Evolutionary conservation across 2,329 filamentous ascomycete genomes (phyloP), one percentile per base, ranked within the genome.

Genomic region (Eutypella sp.): DNA sequence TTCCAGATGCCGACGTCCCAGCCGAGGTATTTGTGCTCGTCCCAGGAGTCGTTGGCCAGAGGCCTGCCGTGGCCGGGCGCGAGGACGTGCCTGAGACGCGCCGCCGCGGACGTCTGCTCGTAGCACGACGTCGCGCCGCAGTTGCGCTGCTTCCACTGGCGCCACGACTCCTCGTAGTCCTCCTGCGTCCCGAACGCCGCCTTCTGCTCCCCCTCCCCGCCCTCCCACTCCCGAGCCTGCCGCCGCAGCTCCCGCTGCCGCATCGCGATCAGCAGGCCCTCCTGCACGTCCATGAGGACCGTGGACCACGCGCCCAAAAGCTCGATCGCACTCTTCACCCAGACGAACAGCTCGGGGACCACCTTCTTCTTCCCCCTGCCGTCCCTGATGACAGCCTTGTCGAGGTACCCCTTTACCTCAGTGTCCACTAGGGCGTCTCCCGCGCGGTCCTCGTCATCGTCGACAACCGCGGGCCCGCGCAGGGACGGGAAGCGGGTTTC

Each of bases 41-140:
- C 52, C 34, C 6, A 1, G 9, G 55, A 51, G 5, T 49, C 42
- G 5, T 25, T 16, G 0, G 53, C 57, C 8, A 46, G 10, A 2
- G 48, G 45, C n/a, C 43, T 46, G 2, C 22, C 20, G 19, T 2
- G 2, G 13, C n/a, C n/a, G n/a, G n/a, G n/a, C n/a, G n/a, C 11
- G 6, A 45, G 23, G 6, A 19, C 2, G 5, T 8, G 25, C 31
- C 22, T 31, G 5, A 51, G 3, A 22, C n/a, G 25, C 13, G 22
- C 16, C 5, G 20, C 2, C 11, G 4, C 3, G 5, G 31, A 19
- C 11, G 33, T 19, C 10, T 9, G 25, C 18, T 45, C 44, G 38
- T 48, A 59, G 43, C 57, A 58, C 20, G 48, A 49, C 18, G 57
- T 57, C 9, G 37, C 48, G 22, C 55, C 55, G 40, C 56, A 60